Percentiles rank a stretch among this genome's conserved stretches.
Conservation (phyloP, 2,329 filamentous ascomycete genomes). For the Rhytidhysteron rufulum region DNA sequence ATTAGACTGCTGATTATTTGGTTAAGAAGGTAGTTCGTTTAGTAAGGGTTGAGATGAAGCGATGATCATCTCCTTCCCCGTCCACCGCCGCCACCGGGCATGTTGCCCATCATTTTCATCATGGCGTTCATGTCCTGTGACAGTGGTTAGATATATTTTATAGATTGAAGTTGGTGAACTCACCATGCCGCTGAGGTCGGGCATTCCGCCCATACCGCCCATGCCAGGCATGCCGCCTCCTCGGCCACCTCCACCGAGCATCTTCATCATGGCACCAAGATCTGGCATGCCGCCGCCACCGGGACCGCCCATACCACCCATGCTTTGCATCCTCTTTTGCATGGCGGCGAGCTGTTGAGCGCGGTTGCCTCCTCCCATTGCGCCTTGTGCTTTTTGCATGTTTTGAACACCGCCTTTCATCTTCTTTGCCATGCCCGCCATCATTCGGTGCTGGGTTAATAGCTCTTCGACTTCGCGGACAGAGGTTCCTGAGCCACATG, state of each 20-base stretch:
- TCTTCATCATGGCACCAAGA: constrained; percentile 85
- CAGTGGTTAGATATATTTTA: too few species aligned
- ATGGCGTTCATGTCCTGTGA: constrained; percentile 22
- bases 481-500: constrained; percentile 82
- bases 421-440: constrained; percentile 98
- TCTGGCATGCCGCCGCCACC: constrained; percentile 68
- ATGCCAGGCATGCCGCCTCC: constrained; percentile 62
- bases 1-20: too few species aligned
- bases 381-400: constrained; percentile 88
- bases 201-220: constrained; percentile 57
- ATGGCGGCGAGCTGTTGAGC: constrained; percentile 92
- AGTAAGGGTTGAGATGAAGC: too few species aligned
- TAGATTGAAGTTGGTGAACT: too few species aligned
- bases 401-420: constrained; percentile 98
- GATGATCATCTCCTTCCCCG: constrained; percentile 20
- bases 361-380: constrained; percentile 87
- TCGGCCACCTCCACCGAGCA: constrained; percentile 72
- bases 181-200: too few species aligned
- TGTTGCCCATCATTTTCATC: constrained; percentile 36
- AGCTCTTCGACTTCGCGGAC: constrained; percentile 94
- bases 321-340: constrained; percentile 91
- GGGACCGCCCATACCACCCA: constrained; percentile 70
- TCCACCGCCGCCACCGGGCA: constrained; percentile 14
- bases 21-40: too few species aligned
- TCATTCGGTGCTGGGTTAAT: constrained; percentile 97